Conservation (phyloP, 1,284 basidiomycete species). For the Microbotryum violaceum region DNA sequence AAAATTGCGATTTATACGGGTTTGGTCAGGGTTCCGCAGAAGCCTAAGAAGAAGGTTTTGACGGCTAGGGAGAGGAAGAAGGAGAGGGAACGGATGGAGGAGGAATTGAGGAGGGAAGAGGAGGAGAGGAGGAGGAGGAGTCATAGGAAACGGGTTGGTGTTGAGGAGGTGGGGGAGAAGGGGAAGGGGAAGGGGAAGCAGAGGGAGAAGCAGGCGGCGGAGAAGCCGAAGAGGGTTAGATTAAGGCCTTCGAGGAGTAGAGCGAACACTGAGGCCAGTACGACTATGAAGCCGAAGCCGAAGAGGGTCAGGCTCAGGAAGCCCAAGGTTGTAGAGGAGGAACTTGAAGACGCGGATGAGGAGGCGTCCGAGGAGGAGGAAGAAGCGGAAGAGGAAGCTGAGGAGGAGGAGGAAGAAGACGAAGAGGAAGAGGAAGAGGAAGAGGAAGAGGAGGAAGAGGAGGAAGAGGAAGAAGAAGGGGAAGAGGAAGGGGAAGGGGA, state of each 20-base stretch:
- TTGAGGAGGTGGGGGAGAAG: neutral
- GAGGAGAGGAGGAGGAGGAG: neutral
- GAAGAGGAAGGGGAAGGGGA: too few relatives aligned
- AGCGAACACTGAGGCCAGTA: neutral
- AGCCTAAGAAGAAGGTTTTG: slow-evolving; percentile 5
- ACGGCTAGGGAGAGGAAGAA: slow-evolving; percentile 1
- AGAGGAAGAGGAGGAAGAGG: neutral
- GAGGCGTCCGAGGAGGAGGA: neutral
- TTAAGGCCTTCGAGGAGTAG: neutral
- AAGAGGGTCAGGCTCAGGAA: neutral
- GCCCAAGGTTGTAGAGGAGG: neutral
- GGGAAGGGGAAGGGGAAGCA: neutral
- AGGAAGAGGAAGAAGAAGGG: neutral
- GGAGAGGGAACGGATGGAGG: neutral
- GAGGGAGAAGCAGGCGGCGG: neutral
- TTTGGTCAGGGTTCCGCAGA: neutral
- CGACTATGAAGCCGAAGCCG: neutral
- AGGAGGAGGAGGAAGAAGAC: neutral
- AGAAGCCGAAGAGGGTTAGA: neutral
- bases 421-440: neutral
- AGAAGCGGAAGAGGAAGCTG: neutral
- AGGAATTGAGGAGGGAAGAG: neutral
- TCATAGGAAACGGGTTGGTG: neutral
- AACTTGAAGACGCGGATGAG: neutral
- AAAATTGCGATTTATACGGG: slow-evolving; percentile 16